phyloP scores from a whole-genome alignment of 441 rosid genomes.

The Populus hybrid region DNA sequence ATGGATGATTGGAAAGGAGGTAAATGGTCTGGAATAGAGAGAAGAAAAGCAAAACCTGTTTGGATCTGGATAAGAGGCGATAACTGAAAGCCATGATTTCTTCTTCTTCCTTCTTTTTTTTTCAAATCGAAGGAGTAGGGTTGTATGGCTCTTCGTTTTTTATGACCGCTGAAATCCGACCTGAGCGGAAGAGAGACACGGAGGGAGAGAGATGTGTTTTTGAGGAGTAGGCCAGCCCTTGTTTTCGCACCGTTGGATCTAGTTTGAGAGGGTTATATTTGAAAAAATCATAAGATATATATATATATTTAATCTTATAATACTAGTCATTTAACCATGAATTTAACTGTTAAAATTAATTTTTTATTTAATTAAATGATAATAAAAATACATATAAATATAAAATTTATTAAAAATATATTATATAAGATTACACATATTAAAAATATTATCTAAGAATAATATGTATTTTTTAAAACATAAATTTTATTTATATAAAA shows the following conservation, averaged over 20 bases:
- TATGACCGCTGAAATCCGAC: neutral
- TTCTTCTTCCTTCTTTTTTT: constrained; percentile 5
- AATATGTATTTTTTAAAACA: too few relatives aligned
- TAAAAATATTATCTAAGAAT: too few relatives aligned
- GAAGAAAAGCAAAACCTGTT: constrained; percentile 48
- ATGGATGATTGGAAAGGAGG: neutral
- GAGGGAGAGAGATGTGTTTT: neutral
- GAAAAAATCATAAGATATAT: too few relatives aligned
- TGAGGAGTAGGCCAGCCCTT: neutral
- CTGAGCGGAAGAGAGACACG: neutral
- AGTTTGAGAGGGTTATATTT: too few relatives aligned
- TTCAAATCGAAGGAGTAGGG: neutral
- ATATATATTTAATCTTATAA: too few relatives aligned
- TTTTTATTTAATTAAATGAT: too few relatives aligned
- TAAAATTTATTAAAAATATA: too few relatives aligned
- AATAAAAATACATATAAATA: too few relatives aligned
- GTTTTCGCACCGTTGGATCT: neutral
- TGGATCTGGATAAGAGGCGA: constrained; percentile 72
- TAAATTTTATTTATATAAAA: too few relatives aligned
- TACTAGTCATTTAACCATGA: too few relatives aligned
- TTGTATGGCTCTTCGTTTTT: neutral
- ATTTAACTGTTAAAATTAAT: too few relatives aligned
- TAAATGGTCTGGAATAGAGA: neutral
- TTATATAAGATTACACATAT: neutral
- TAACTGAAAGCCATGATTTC: constrained; percentile 62